Evolutionary conservation across 2,329 filamentous ascomycete genomes (phyloP).

Genomic region (Bipolaris cookei): DNA sequence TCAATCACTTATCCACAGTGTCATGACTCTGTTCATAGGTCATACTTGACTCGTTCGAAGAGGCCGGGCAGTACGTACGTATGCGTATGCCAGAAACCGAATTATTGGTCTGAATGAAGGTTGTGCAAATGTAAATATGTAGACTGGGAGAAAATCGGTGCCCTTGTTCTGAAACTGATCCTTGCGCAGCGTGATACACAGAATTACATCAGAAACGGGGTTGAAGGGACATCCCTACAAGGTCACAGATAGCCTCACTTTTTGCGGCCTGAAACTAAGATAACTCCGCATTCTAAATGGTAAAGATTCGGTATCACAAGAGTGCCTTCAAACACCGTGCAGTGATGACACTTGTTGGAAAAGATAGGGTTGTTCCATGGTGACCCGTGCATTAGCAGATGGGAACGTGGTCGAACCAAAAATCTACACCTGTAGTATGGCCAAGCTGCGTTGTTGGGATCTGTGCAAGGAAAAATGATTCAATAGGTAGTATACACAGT

Average conservation of each 20-base stretch:
- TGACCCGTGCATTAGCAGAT: neutral
- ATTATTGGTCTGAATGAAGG: neutral
- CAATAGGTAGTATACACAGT: neutral
- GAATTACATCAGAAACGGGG: too few relatives aligned
- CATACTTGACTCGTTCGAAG: neutral
- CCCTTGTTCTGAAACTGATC: too few relatives aligned
- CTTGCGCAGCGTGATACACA: too few relatives aligned
- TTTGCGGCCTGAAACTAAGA: too few relatives aligned
- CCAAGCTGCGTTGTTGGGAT: neutral
- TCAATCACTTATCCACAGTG: neutral
- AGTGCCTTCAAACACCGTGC: neutral
- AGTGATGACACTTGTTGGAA: neutral
- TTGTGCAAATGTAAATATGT: neutral
- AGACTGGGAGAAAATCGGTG: too few relatives aligned
- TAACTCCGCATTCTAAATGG: too few relatives aligned
- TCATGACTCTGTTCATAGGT: neutral
- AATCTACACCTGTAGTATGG: neutral
- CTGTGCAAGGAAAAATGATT: too few relatives aligned
- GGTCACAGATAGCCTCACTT: too few relatives aligned
- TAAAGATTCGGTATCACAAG: too few relatives aligned
- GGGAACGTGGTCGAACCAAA: neutral
- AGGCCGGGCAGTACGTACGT: neutral
- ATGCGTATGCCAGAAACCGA: neutral
- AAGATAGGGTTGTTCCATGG: neutral
- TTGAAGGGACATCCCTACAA: too few relatives aligned